A percentile compares a stretch with the other conserved stretches of the same genome.
Evolutionary conservation across 2,329 filamentous ascomycete species (phyloP).

Genomic region (Penicillium sp.): DNA sequence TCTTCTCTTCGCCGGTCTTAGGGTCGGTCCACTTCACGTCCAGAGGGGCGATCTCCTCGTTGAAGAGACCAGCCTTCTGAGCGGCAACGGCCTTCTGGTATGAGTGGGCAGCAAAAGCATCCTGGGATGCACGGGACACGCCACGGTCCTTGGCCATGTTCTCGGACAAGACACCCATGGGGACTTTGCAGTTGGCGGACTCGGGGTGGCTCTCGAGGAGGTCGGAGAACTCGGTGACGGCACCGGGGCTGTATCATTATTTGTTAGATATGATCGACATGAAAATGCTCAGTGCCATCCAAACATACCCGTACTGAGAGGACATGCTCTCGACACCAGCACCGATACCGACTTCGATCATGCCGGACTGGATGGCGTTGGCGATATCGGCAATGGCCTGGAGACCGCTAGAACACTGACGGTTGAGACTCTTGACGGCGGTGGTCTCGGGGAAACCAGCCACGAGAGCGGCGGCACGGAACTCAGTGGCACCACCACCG

Average conservation of each 20-base stretch:
- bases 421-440: constrained; percentile 83
- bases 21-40: constrained; percentile 85
- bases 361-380: constrained; percentile 83
- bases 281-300: neutral
- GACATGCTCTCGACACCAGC: constrained; percentile 97
- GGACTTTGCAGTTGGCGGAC: constrained; percentile 92
- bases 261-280: neutral
- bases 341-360: constrained; percentile 93
- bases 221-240: constrained; percentile 90
- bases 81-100: constrained; percentile 87
- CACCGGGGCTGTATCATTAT: constrained; percentile 58
- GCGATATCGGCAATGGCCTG: constrained; percentile 92
- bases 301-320: constrained; percentile 74
- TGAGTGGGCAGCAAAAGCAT: constrained; percentile 87
- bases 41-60: constrained; percentile 84
- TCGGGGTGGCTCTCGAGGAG: constrained; percentile 76
- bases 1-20: constrained; percentile 81
- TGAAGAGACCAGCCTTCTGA: constrained; percentile 83
- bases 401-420: constrained; percentile 89
- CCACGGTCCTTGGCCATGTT: constrained; percentile 85
- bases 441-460: constrained; percentile 84
- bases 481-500: constrained; percentile 92
- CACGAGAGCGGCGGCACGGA: constrained; percentile 83
- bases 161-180: constrained; percentile 92
- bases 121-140: constrained; percentile 69